Evolutionary conservation across 2,329 filamentous ascomycete species (phyloP).

Genomic region (Botrytis elliptica): DNA sequence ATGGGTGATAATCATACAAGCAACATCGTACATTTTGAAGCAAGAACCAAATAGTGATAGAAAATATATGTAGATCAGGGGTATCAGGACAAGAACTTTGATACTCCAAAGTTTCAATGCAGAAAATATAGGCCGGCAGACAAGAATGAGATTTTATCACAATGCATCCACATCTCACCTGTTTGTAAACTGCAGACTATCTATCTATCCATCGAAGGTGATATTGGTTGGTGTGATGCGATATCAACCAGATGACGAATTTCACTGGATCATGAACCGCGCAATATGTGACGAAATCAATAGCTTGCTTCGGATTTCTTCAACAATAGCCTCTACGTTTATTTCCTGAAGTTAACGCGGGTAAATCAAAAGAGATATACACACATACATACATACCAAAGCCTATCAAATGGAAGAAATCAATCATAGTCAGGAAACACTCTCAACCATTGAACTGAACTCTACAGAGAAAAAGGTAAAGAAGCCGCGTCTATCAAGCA

Average conservation of each 20-base stretch:
- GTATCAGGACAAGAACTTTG: not conserved
- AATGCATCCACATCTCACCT: not conserved
- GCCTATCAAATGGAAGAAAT: not conserved
- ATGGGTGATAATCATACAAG: not conserved
- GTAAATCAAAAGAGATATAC: not conserved
- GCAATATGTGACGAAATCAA: slow-evolving; percentile 4
- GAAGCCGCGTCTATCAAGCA: not conserved
- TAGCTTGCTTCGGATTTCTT: not conserved
- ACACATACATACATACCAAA: not conserved
- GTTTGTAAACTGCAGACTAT: not conserved
- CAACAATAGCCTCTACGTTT: too few species aligned
- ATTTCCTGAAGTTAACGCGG: not conserved
- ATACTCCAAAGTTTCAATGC: not conserved
- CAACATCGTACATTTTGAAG: not conserved
- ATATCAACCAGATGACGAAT: not conserved
- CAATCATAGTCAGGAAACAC: not conserved
- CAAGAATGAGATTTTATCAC: not conserved
- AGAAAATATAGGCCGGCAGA: not conserved
- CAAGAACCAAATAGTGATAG: not conserved
- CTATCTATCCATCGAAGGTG: not conserved
- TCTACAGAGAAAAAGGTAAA: not conserved
- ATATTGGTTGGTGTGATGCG: not conserved
- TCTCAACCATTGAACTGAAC: not conserved
- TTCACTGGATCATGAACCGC: not conserved
- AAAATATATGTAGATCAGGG: not conserved